Evolutionary conservation across 495 filamentous ascomycete species (phyloP).

Genomic region (Aspergillus ellipticus): DNA sequence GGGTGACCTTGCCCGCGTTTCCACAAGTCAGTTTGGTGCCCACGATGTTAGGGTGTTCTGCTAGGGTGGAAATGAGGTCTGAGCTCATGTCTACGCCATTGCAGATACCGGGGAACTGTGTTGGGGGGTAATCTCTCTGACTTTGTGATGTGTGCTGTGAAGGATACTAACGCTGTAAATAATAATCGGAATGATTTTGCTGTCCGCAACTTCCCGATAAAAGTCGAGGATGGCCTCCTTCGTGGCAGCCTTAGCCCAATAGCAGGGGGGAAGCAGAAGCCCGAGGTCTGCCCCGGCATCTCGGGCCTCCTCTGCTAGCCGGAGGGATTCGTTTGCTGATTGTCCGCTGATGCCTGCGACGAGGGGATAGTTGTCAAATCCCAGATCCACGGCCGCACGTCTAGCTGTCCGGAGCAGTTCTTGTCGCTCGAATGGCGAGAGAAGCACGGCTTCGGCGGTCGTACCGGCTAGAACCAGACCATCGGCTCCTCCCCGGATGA

Average conservation of each 20-base stretch:
- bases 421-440: constrained; percentile 51
- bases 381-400: constrained; percentile 50
- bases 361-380: constrained; percentile 50
- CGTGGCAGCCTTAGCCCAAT: constrained; percentile 56
- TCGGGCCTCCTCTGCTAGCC: constrained; percentile 56
- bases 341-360: constrained; percentile 59
- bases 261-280: constrained; percentile 55
- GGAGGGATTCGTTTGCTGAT: constrained; percentile 60
- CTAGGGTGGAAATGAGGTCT: constrained; percentile 48
- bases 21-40: constrained; percentile 67
- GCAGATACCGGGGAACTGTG: constrained; percentile 60
- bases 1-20: constrained; percentile 56
- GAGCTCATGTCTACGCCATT: constrained; percentile 64
- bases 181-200: constrained; percentile 51
- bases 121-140: too few species aligned
- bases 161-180: constrained; percentile 46
- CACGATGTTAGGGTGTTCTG: constrained; percentile 48
- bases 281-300: constrained; percentile 52
- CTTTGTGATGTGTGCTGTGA: too few species aligned
- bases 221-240: constrained; percentile 53
- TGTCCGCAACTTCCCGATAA: constrained; percentile 50
- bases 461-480: constrained; percentile 57
- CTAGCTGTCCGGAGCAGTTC: constrained; percentile 46
- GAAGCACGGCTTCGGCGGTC: constrained; percentile 57
- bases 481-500: constrained; percentile 35